Evolutionary conservation across 371 early-diverging fungal species (phyloP), one percentile per base, ranked within the genome.

Genomic region (Actinomortierella ambigua): DNA sequence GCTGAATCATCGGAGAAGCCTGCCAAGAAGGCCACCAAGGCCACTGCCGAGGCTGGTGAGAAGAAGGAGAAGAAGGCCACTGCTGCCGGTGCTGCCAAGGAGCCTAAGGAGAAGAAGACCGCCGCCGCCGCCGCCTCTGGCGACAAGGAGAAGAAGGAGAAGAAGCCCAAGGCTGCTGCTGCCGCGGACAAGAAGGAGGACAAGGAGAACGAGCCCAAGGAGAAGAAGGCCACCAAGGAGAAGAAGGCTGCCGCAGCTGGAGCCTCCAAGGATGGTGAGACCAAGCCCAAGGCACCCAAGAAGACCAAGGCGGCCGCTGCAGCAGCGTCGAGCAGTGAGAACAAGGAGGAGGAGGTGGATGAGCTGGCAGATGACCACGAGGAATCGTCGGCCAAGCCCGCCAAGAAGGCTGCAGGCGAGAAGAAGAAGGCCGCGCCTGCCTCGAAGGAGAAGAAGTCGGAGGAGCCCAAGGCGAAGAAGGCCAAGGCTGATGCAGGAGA

Each of bases 351-450:
- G 27, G 50, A 49, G 22, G 50, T 59, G 27, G 42, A 13, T n/a
- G 44, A 52, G 24, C 50, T 53, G 64, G 49, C 29, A 1, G 64
- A 53, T 53, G 53, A 46, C 34, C 43, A 55, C 48, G 63, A 55
- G 29, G 56, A 53, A 49, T 55, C 54, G 47, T 51, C 53, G 41
- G 18, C 44, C 39, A 58, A 66, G 53, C 15, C 50, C 27, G 62
- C 62, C 15, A 65, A 65, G 65, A 61, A 60, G 58, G 61, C 61
- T 56, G 69, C 61, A 17, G 67, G 61, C 23, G 28, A 46, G 58
- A 68, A 59, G 63, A 20, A 20, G 28, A 18, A 20, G 11, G 51
- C 61, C 13, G 42, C 65, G 48, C 61, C 61, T n/a, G 47, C 54
- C 22, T 18, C 23, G 18, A 61, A 60, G 61, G 59, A 63, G 18